Evolutionary conservation across 495 filamentous ascomycete genomes (phyloP), one percentile per base, ranked within the genome.

Genomic region (Aspergillus cavernicola): DNA sequence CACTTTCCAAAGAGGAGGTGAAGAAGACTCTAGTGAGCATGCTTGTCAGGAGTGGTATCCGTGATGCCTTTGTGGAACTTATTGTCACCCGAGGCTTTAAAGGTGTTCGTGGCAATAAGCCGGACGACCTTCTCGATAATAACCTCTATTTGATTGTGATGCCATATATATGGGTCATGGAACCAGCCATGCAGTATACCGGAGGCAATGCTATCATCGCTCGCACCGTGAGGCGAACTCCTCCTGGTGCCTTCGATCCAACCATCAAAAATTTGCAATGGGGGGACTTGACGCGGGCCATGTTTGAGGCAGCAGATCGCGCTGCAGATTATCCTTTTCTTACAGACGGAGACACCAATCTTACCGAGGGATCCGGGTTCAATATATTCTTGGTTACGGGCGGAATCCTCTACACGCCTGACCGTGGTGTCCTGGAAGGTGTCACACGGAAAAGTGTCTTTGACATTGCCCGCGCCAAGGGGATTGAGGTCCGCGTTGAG

Each of bases 231-330:
- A 62, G 65, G 0, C 64, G 69, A 0, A 57, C 59, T 0, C 67
- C 70, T 1, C 66, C 66, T 7, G 68, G 70, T 0, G 58, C 66
- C 0, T 59, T 72, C 13, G 70, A 74, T 35, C 70, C 70, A 2
- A 74, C 69, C 8, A 50, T 74, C 45, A 74, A 74, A 58, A 74
- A 74, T 37, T 51, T 73, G 44, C 70, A 73, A 52, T 73, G 68
- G 68, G 70, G 70, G n/a, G n/a, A n/a, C n/a, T n/a, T n/a, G n/a
- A n/a, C n/a, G n/a, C n/a, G n/a, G n/a, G n/a, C n/a, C n/a, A n/a
- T n/a, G n/a, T n/a, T n/a, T n/a, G n/a, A n/a, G n/a, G n/a, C n/a
- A n/a, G n/a, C n/a, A n/a, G n/a, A n/a, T n/a, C n/a, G n/a, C n/a
- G n/a, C n/a, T n/a, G n/a, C n/a, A n/a, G n/a, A n/a, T n/a, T n/a